Base-by-base conservation (phyloP, 2,329 filamentous ascomycete genomes). In the Blumeriella jaapii region DNA sequence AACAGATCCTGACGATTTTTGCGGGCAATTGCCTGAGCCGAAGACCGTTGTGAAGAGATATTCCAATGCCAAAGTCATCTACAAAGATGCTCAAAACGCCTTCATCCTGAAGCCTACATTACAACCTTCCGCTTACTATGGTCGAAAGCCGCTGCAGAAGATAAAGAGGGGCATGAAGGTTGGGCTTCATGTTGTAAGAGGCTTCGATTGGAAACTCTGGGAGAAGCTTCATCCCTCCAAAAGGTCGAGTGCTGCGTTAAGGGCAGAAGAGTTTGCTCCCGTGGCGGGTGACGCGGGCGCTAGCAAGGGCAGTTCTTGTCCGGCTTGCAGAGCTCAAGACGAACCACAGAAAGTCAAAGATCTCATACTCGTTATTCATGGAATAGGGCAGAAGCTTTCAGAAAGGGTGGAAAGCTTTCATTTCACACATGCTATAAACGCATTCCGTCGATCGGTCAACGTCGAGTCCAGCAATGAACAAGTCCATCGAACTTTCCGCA, bases 391-490 rank as follows among this genome's bases (percentile, higher is more conserved):
- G 57, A 96, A 98, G 56, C 69, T 96, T 31, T 93, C 87, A 0
- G 86, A 98, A 55, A 71, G 87, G 9, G 84, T 96, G 41, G 89
- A 96, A 58, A 94, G 85, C 49, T 98, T 87, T 51, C 85, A 96
- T 57, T 98, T 98, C 51, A 98, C 91, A 0, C 89, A 96, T 56
- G 83, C 86, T 4, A 89, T 96, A 55, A 96, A 94, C 53, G 74
- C 78, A 0, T 91, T 98, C 48, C 76, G 91, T 9, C 72, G 87
- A 40, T 77, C 84, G 13, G 72, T 96, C 38, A 94, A 94, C 47
- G 65, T 87, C 31, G 87, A 98, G 54, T 68, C 94, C 24, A 72
- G 74, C 18, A 82, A 70, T 20, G 74, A 81, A 2, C 66, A 69
- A 6, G 78, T 95, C n/a, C 83, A 78, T 55, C 68, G 74, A 0